Base-by-base conservation (phyloP, 352 stramenopile genomes). In the Vaucheria bursata region DNA sequence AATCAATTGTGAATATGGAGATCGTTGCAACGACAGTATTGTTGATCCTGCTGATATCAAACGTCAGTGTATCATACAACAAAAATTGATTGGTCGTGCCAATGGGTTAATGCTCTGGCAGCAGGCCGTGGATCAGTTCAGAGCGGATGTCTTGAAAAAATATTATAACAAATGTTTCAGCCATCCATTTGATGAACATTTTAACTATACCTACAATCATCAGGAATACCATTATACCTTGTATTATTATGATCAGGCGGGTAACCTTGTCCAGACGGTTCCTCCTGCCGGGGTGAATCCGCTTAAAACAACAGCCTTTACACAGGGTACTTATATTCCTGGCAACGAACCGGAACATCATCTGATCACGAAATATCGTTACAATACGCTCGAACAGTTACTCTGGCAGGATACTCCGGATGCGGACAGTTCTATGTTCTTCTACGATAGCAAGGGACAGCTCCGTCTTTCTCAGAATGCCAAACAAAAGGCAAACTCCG, bases 231-330 rank as follows among this genome's bases (percentile, higher is more conserved):
- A 59, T 25, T 59, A 18, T 59, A 59, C 45, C 45, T 59, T 59
- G 45, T 59, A 59, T 59, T 59, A 59, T 59, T 59, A 59, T 25
- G 45, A 59, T 59, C 45, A 59, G 45, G 45, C 45, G 12, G 45
- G 45, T 25, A 59, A 59, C 45, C 45, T 59, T 18, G 45, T 59
- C 12, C 12, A 18, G 18, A 59, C 45, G 12, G 45, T 59, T 18
- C 45, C 45, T 59, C 45, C 45, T 59, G 12, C 18, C 18, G 45
- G 45, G 45, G 45, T 59, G 18, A 25, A 59, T 59, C 25, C 25
- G 45, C 18, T 59, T 18, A 59, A 18, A 59, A 18, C 45, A 25
- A 25, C 18, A 18, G 45, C 12, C 25, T 18, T n/a, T n/a, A n/a
- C n/a, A n/a, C n/a, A n/a, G n/a, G n/a, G n/a, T n/a, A n/a, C n/a